phyloP scores from a whole-genome alignment of 2,329 filamentous ascomycete species.

The Magnaporthales sp. region DNA sequence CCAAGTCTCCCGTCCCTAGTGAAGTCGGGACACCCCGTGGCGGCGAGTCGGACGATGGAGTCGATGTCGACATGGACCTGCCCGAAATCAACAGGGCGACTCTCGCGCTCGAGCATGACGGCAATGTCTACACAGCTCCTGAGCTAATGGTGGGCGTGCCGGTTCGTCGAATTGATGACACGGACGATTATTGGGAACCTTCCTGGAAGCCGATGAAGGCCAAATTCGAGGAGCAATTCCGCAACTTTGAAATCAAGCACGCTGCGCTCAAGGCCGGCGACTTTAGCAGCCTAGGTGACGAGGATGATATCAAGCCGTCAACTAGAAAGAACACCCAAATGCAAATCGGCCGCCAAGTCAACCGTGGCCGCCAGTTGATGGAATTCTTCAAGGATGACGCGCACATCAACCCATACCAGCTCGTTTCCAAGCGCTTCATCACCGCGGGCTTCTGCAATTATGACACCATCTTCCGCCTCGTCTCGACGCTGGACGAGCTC shows the following conservation, averaged over 20 bases:
- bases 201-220: slow-evolving; percentile 39
- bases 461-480: slow-evolving; percentile 47
- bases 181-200: slow-evolving; percentile 47
- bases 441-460: slow-evolving; percentile 37
- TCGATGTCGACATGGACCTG: slow-evolving; percentile 9
- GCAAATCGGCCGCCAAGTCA: slow-evolving; percentile 46
- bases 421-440: slow-evolving; percentile 43
- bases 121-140: slow-evolving; percentile 39
- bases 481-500: slow-evolving; percentile 44
- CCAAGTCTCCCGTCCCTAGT: not conserved
- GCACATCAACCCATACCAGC: slow-evolving; percentile 46
- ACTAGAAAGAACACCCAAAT: slow-evolving; percentile 37
- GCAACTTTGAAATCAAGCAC: slow-evolving; percentile 39
- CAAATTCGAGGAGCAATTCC: slow-evolving; percentile 32
- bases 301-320: slow-evolving; percentile 13
- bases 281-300: not conserved
- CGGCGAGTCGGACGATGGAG: slow-evolving; percentile 8
- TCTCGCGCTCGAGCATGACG: slow-evolving; percentile 38
- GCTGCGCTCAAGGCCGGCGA: not conserved
- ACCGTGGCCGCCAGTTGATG: slow-evolving; percentile 43
- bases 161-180: slow-evolving; percentile 37
- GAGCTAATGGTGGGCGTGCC: slow-evolving; percentile 44
- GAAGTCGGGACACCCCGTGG: slow-evolving; percentile 2
- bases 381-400: slow-evolving; percentile 36
- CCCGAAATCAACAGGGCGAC: slow-evolving; percentile 35